These are phyloP conservation scores for Ochetophila trinervis DNA, from an alignment of 306 rosid species.

Conservation along the genomic window DNA sequence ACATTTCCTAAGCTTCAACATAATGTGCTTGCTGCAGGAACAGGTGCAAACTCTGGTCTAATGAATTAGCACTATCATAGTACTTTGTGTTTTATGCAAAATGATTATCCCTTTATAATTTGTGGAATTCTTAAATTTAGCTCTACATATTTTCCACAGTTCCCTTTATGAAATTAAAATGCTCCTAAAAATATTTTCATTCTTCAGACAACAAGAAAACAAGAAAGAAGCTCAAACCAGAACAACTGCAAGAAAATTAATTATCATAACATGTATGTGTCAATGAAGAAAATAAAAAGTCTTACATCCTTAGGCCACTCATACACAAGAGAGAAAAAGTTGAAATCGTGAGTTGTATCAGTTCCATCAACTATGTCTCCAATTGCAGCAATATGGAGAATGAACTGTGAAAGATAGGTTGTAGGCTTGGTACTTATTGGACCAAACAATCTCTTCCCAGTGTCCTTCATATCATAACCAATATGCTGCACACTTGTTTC, in stretches of 20 bases:
- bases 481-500: constrained; percentile 53
- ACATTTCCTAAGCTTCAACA: background rate
- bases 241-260: constrained; percentile 1
- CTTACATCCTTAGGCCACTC: constrained; percentile 99
- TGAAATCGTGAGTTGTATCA: constrained; percentile 97
- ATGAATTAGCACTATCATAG: constrained; percentile 14
- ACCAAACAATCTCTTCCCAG: constrained; percentile 78
- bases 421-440: constrained; percentile 76
- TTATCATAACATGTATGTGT: constrained; percentile 1
- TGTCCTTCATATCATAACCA: constrained; percentile 75
- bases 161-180: background rate
- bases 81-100: background rate
- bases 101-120: background rate
- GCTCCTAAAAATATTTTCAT: background rate
- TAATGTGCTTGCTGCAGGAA: background rate
- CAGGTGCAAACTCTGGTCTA: constrained; percentile 6
- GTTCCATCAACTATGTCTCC: constrained; percentile 98
- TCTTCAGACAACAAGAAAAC: constrained; percentile 22
- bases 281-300: constrained; percentile 30
- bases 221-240: background rate
- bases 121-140: too few species aligned
- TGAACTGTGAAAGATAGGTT: constrained; percentile 86
- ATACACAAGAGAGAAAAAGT: constrained; percentile 82
- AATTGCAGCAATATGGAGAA: constrained; percentile 92
- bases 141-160: too few species aligned